Evolutionary conservation across 257 asterid species (phyloP).

Genomic region (Nicotiana paniculata): DNA sequence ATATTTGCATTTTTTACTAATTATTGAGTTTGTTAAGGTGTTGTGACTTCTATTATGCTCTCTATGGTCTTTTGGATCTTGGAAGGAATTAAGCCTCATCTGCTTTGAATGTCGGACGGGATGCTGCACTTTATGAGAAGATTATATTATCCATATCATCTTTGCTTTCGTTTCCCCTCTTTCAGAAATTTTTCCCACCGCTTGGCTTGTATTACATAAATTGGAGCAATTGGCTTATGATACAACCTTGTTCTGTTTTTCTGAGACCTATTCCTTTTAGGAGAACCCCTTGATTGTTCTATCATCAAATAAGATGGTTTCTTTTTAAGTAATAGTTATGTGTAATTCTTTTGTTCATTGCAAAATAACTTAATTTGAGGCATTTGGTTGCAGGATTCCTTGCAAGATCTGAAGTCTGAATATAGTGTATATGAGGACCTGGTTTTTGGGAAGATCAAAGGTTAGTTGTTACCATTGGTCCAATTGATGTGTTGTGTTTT

Average conservation of each 20-base stretch:
- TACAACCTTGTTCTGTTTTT: neutral
- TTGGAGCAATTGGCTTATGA: neutral
- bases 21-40: neutral
- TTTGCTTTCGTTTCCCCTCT: neutral
- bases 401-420: slow-evolving; percentile 71
- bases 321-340: neutral
- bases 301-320: neutral
- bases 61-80: neutral
- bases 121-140: neutral
- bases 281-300: neutral
- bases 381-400: slow-evolving; percentile 56
- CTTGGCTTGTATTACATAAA: neutral
- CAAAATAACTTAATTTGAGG: slow-evolving; percentile 14
- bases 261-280: neutral
- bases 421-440: slow-evolving; percentile 59
- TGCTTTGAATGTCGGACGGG: neutral
- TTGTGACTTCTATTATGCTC: neutral
- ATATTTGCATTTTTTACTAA: neutral
- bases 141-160: neutral
- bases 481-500: neutral
- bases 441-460: slow-evolving; percentile 68
- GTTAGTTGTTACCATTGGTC: slow-evolving; percentile 22
- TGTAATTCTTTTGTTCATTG: slow-evolving; percentile 5
- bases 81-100: neutral
- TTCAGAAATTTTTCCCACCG: neutral